Base-by-base conservation (phyloP, 2,329 filamentous ascomycete genomes). In the Amauroascus verrucosus region DNA sequence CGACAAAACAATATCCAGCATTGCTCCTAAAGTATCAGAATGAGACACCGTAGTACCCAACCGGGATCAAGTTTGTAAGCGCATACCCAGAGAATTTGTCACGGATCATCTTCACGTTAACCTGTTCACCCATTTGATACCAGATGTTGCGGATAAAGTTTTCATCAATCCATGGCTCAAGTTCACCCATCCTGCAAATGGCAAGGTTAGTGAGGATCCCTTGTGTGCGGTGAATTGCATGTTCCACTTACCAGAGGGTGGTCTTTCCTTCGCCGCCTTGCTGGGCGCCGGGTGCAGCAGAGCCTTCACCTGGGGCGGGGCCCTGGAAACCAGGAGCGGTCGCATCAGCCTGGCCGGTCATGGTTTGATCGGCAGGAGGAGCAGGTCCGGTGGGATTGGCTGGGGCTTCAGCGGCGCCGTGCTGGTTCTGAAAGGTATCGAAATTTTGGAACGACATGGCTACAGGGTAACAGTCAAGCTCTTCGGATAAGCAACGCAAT, bases 91-190 rank as follows among this genome's bases (percentile, higher is more conserved):
- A 96, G 72, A 95, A 95, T 74, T 96, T 96, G 76, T 98, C 93
- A 61, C 93, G 88, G 65, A 98, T 98, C 80, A 98, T 95, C 81
- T 98, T 98, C 63, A 98, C 93, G 64, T 96, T 96, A 64, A 98
- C 93, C 59, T 83, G 83, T 73, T 97, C 93, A 62, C 86, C 89
- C 75, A 95, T 86, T 64, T 90, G 83, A 65, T 88, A 95, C 80
- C 88, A 97, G 44, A 97, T 83, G 63, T 86, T 93, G 73, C 94
- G 90, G 67, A 98, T 87, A 71, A 97, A 98, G 73, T 91, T 94
- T 76, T 98, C 93, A 64, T 98, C 93, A 75, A 98, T 97, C 93
- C 93, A 98, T 26, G 89, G 88, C 72, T 97, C 91, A 59, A 98
- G 85, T 71, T 98, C 93, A 62, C 93, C 93, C 93, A 98, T 98